Evolutionary conservation across 192 early-diverging fungal genomes (phyloP).

Genomic region (Coemansia sp.): DNA sequence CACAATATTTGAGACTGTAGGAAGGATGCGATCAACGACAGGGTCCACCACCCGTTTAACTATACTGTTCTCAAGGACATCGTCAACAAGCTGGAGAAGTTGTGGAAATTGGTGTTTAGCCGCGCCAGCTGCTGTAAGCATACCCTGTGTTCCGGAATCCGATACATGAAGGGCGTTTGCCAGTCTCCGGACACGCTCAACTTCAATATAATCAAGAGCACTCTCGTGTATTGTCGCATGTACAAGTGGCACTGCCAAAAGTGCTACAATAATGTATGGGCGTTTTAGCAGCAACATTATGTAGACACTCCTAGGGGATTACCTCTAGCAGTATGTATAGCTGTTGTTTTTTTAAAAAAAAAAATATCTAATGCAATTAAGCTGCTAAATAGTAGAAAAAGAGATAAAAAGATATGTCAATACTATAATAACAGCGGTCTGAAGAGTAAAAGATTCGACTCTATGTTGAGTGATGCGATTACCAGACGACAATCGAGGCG

Average conservation of each 20-base stretch:
- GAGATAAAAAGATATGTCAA: background rate
- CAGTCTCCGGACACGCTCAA: conserved; percentile 45
- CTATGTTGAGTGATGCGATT: background rate
- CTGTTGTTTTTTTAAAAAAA: background rate
- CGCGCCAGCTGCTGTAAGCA: conserved; percentile 43
- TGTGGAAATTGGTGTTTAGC: conserved; percentile 54
- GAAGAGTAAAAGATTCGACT: background rate
- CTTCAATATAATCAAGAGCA: conserved; percentile 37
- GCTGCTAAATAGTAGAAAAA: background rate
- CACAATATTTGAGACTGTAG: conserved; percentile 40
- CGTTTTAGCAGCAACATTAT: conserved; percentile 9
- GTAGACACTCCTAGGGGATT: background rate
- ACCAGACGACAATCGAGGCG: background rate
- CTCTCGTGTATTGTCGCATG: conserved; percentile 3
- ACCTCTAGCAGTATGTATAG: background rate
- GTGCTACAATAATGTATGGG: background rate
- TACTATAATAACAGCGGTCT: background rate
- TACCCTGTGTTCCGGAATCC: conserved; percentile 45
- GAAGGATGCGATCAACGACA: conserved; percentile 49
- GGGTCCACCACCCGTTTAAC: conserved; percentile 52
- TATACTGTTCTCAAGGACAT: conserved; percentile 41
- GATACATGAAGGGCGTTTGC: conserved; percentile 53
- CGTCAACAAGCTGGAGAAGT: conserved; percentile 46
- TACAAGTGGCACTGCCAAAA: background rate
- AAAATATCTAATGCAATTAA: background rate